Conservation (phyloP, 2,329 filamentous ascomycete genomes). For the Talaromyces marneffei region DNA sequence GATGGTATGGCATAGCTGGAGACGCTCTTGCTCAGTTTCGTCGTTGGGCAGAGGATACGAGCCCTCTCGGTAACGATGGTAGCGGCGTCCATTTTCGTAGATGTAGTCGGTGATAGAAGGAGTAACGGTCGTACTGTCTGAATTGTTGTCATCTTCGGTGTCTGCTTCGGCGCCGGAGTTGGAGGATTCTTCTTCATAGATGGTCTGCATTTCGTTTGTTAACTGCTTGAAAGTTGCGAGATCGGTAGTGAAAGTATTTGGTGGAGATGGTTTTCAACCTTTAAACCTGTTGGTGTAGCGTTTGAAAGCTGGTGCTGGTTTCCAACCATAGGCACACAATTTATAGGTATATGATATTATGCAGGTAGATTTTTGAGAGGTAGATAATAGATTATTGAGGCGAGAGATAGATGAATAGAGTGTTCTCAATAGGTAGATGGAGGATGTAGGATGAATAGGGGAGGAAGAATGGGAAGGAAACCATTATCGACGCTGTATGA, state of each 20-base stretch:
- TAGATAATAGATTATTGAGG: background rate
- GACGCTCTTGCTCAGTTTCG: constrained; percentile 29
- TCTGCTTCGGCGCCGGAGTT: background rate
- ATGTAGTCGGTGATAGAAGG: constrained; percentile 21
- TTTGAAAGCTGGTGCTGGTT: background rate
- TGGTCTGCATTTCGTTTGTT: background rate
- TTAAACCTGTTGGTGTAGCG: background rate
- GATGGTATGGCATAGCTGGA: constrained; percentile 24
- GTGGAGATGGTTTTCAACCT: background rate
- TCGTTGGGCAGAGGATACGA: constrained; percentile 29
- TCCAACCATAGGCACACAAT: background rate
- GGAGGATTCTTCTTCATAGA: background rate
- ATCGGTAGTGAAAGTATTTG: background rate
- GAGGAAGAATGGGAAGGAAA: background rate
- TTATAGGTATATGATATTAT: background rate
- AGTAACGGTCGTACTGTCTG: background rate
- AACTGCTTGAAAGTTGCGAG: background rate
- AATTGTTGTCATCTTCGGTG: background rate
- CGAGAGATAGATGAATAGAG: background rate
- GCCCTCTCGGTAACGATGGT: constrained; percentile 25
- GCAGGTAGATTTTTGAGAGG: background rate
- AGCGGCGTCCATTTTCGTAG: constrained; percentile 37
- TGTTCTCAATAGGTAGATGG: background rate
- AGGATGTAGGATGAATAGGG: background rate
- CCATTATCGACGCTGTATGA: background rate